Percentiles rank a stretch among this genome's conserved stretches.
These are phyloP conservation scores for Chamaenerion angustifolium DNA, from an alignment of 345 rosid species.

Conservation along the genomic window DNA sequence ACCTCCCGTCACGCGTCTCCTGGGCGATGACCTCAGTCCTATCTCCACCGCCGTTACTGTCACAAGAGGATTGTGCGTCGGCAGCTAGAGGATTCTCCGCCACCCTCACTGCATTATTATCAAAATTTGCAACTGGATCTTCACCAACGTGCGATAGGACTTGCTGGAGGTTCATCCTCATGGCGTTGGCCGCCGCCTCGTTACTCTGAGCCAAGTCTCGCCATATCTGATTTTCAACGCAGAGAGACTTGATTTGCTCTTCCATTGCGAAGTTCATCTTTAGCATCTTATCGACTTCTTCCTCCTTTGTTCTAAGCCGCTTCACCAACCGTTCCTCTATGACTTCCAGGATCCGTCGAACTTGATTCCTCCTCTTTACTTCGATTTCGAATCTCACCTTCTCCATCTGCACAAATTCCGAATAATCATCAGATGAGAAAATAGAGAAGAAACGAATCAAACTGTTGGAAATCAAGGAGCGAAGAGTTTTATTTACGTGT, in stretches of 20 bases:
- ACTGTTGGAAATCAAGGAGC: no score
- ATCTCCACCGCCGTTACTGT: constrained; percentile 21
- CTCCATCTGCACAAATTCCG: constrained; percentile 32
- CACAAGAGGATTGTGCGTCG: constrained; percentile 67
- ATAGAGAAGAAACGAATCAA: not conserved
- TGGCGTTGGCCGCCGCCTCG: constrained; percentile 62
- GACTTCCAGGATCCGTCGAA: constrained; percentile 36
- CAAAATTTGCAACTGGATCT: constrained; percentile 6
- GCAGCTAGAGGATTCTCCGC: constrained; percentile 12
- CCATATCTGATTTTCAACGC: constrained; percentile 76
- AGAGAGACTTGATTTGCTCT: constrained; percentile 46
- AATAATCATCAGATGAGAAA: not conserved
- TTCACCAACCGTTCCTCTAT: constrained; percentile 42
- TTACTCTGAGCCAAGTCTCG: constrained; percentile 63
- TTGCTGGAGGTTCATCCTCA: constrained; percentile 54
- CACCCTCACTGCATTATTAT: not conserved
- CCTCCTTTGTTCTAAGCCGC: constrained; percentile 48
- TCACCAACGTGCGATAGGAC: constrained; percentile 29
- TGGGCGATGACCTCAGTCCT: constrained; percentile 3
- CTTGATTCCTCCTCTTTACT: constrained; percentile 44
- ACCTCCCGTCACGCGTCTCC: constrained; percentile 12
- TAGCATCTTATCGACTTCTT: constrained; percentile 49
- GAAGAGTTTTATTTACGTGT: constrained; percentile 36
- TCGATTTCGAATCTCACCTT: constrained; percentile 59
- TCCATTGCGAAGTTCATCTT: constrained; percentile 58